Evolutionary conservation across 148 eudicot species (phyloP), one percentile per base, ranked within the genome.

Genomic region (Rhododendron griersonianum): DNA sequence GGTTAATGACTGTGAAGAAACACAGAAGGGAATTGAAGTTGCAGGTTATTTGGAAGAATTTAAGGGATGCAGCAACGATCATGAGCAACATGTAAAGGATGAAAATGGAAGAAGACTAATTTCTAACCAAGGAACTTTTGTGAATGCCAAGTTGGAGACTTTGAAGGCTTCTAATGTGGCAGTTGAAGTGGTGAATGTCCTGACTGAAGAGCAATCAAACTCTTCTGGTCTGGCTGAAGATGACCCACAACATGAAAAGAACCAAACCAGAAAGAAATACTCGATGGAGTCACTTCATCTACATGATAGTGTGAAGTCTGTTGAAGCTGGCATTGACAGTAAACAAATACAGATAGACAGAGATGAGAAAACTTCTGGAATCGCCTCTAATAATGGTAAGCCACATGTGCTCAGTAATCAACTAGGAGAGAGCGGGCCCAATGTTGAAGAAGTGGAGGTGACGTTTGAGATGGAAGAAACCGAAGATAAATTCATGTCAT

Each of bases 131-230:
- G 85, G 81, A 84, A 28, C 53, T 51, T 86, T 71, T 50, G n/a
- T 88, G 80, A 80, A 78, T 30, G 16, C 75, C 25, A 63, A 86
- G 51, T 83, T 86, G 61, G 87, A 88, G 79, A 47, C 76, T 87
- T 78, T 83, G 45, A 86, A 89, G 86, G 78, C 85, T 73, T 86
- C 88, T 86, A 83, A 83, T 86, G 89, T 78, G 59, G 76, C 87
- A 18, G 88, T 51, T 86, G 88, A 87, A 82, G 84, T 51, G 4
- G 75, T 82, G 30, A 86, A 93, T 80, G 71, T 83, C 28, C 75
- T 77, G 59, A 16, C 47, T 83, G 90, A 89, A 87, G 90, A 83
- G 84, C 76, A 50, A 85, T 84, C 41, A 55, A 84, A 69, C 83
- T 84, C 88, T 61, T 48, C 71, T 86, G 51, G 78, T 82, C 84